These are phyloP conservation scores for Curvularia hawaiiensis DNA, from an alignment of 2,329 filamentous ascomycete species.

Conservation along the genomic window DNA sequence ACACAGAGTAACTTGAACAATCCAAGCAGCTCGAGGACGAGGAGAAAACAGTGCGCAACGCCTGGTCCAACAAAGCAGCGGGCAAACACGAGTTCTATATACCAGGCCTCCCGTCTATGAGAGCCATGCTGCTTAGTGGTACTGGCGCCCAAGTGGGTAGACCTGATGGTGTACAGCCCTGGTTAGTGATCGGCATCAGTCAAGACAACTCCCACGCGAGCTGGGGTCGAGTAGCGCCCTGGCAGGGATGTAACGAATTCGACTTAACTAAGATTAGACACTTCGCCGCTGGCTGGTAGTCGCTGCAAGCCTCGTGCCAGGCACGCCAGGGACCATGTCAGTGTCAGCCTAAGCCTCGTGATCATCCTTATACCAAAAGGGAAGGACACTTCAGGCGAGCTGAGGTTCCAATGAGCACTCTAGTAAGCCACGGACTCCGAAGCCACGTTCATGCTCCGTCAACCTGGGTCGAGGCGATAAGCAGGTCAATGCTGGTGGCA, in stretches of 20 bases:
- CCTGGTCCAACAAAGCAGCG: neutral
- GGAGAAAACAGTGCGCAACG: neutral
- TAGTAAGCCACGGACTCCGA: neutral
- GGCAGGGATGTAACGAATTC: neutral
- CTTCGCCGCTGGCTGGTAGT: constrained; percentile 8
- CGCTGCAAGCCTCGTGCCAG: constrained; percentile 1
- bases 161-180: constrained; percentile 1
- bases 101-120: neutral
- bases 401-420: neutral
- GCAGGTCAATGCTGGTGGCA: neutral
- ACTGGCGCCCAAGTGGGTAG: constrained; percentile 1
- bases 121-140: neutral
- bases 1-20: neutral
- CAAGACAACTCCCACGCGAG: constrained; percentile 2
- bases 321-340: constrained; percentile 2
- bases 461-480: neutral
- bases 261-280: constrained; percentile 13
- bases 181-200: constrained; percentile 4
- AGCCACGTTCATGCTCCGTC: neutral
- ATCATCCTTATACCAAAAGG: neutral
- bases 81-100: constrained; percentile 4
- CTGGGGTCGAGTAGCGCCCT: constrained; percentile 1
- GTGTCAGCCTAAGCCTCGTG: neutral
- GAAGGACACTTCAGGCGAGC: neutral
- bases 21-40: neutral